phyloP scores from a whole-genome alignment of 805 yeast species.

The Lachancea sp. region DNA sequence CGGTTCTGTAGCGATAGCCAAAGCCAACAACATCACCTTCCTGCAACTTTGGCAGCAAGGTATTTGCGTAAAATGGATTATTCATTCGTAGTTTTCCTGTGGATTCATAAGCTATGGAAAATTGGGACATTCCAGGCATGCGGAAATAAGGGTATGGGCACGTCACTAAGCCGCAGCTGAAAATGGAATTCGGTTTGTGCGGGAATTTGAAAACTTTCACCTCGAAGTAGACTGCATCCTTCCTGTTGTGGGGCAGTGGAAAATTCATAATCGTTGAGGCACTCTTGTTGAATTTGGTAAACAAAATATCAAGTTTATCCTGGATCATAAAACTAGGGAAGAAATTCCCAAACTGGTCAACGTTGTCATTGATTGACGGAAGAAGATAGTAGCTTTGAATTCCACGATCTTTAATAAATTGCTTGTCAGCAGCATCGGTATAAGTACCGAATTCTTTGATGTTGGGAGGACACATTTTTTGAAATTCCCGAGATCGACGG shows the following conservation, averaged over 20 bases:
- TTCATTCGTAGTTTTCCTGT: slow-evolving; percentile 64
- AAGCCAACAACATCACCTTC: slow-evolving; percentile 93
- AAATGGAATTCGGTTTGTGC: slow-evolving; percentile 38
- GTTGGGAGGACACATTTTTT: slow-evolving; percentile 26
- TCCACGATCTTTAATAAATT: slow-evolving; percentile 32
- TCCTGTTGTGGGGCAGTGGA: slow-evolving; percentile 41
- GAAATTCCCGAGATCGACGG: slow-evolving; percentile 28
- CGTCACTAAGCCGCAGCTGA: slow-evolving; percentile 62
- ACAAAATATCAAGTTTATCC: slow-evolving; percentile 31
- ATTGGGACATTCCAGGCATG: slow-evolving; percentile 65
- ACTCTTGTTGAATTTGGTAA: slow-evolving; percentile 29
- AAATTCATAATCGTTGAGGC: slow-evolving; percentile 33
- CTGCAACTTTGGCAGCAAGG: slow-evolving; percentile 40
- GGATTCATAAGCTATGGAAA: slow-evolving; percentile 67
- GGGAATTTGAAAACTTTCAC: slow-evolving; percentile 41
- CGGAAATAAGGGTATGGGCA: slow-evolving; percentile 71
- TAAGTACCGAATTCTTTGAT: slow-evolving; percentile 30
- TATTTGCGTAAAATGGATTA: slow-evolving; percentile 46
- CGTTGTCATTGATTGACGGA: slow-evolving; percentile 33
- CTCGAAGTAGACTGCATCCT: slow-evolving; percentile 67
- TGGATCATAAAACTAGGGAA: slow-evolving; percentile 32
- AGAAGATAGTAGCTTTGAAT: slow-evolving; percentile 31
- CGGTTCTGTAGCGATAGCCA: slow-evolving; percentile 75
- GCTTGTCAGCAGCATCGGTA: slow-evolving; percentile 22
- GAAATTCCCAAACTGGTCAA: slow-evolving; percentile 29